Base-by-base conservation (phyloP, 768 basidiomycete species). In the Auriscalpium orientale region DNA sequence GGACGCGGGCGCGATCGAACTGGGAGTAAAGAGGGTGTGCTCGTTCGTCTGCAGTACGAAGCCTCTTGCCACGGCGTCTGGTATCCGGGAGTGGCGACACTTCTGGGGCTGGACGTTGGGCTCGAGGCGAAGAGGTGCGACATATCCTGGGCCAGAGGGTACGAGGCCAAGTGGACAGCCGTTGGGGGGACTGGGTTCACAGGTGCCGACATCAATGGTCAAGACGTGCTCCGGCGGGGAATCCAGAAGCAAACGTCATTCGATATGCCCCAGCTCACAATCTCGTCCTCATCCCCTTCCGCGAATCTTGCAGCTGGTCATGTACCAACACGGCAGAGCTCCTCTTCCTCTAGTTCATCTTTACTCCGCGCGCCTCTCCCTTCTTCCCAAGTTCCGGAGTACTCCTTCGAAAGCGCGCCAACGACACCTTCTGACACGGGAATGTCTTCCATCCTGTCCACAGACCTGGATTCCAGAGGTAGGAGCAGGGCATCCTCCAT, bases 61-160 rank as follows among this genome's bases (percentile, higher is more conserved):
- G 88, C 79, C 40, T 78, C 80, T 3, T 91, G 88, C 69, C 83
- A 80, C 58, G 86, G 86, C 12, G 71, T 91, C 46, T 91, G 87
- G 86, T 90, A 83, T 64, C 84, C 88, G 43, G 90, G 89, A 2
- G 89, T 90, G 5, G 90, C 90, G 3, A 91, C 87, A 3, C 72
- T 89, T 62, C 74, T 92, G 18, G 90, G 88, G 10, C 72, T 91
- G 76, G 89, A 91, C 62, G 77, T 89, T 35, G 78, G 79, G 11
- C 74, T 92, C 12, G 82, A 85, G 58, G 77, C 80, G 9, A 84
- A 83, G 62, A 81, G 82, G 28, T 85, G 83, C 21, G 84, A 88
- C 56, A 76, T 89, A 20, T 68, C 75, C 15, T 92, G 89, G 89
- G 76, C 79, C 7, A 70, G 76, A 10, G 82, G 76, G 7, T 67